These are phyloP conservation scores for Cerioporus squamosus DNA, from an alignment of 1,284 basidiomycete species.

Conservation along the genomic window DNA sequence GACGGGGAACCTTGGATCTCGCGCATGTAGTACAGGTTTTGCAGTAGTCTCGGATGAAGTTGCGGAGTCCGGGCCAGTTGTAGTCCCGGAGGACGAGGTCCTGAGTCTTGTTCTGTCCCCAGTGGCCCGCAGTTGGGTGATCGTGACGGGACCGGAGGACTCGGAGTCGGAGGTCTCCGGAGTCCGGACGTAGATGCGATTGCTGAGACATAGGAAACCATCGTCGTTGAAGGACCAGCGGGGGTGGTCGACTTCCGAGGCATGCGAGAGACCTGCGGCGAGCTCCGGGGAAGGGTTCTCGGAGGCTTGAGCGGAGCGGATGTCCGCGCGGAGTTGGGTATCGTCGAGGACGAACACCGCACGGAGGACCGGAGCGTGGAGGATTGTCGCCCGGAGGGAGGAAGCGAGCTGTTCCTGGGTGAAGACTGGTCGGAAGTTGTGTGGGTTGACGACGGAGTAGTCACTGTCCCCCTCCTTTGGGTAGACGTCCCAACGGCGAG, in stretches of 20 bases:
- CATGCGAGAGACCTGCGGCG: background rate
- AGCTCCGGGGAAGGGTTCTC: conserved; percentile 1
- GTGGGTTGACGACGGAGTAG: conserved; percentile 32
- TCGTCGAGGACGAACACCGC: conserved; percentile 6
- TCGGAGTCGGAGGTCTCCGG: background rate
- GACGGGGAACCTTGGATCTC: too few relatives aligned
- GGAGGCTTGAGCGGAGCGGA: conserved; percentile 4
- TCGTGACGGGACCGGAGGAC: background rate
- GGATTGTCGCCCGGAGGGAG: conserved; percentile 24
- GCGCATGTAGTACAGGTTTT: too few relatives aligned
- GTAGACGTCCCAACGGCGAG: conserved; percentile 4
- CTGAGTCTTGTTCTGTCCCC: conserved; percentile 3
- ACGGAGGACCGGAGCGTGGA: conserved; percentile 18
- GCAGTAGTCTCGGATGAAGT: background rate
- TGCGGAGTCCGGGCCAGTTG: background rate
- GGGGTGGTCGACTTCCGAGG: background rate
- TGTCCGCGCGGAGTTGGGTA: conserved; percentile 11
- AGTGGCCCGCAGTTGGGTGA: background rate
- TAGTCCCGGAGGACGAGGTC: background rate
- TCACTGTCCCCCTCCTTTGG: conserved; percentile 22
- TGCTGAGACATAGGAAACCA: too few relatives aligned
- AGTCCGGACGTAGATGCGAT: too few relatives aligned
- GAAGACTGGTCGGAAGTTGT: conserved; percentile 33
- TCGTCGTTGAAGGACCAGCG: too few relatives aligned
- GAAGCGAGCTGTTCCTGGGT: conserved; percentile 21